Evolutionary conservation across 495 filamentous ascomycete genomes (phyloP), one percentile per base, ranked within the genome.

Genomic region (Neurospora sp.): DNA sequence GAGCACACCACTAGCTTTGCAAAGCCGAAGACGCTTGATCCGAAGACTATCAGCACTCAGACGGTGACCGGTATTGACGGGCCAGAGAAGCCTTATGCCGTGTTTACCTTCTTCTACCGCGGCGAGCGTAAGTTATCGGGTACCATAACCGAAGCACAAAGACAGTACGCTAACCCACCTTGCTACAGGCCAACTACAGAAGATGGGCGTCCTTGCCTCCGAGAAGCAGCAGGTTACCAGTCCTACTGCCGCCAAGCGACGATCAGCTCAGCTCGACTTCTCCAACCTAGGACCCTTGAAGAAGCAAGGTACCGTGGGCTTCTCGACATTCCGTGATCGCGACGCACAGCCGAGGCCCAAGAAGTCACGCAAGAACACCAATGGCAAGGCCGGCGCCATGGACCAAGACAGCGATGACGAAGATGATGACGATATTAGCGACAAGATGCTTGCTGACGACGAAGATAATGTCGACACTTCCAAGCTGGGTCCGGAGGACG

Each of bases 1-100:
- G 96, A 98, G 81, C 96, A 99, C 81, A 98, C 96, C 61, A 98
- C 96, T 35, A 98, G 96, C 78, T 99, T 99, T 81, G 96, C 96
- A 14, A 95, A 98, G 80, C 96, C 96, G 4, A 99, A 98, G 84
- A 90, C 94, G 20, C 86, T 99, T 38, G 96, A 99, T 83, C 96
- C 94, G 1, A 97, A 97, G 82, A 91, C 92, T 9, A 98, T 99
- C 78, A 97, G 94, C 77, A 98, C 96, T 0, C 96, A 99, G 82
- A 98, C 95, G 0, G 96, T 99, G 20, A 98, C 94, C 31, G 96
- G 96, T n/a, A 97, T 99, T 75, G 96, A 99, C 81, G 90, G 92
- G 1, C 92, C 94, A 35, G 94, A 98, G 71, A 93, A 93, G 80
- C 96, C 97, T 18, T 99, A 97, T 83, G 96, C 96, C 2, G 91